Base-by-base conservation (phyloP, 371 early-diverging fungal species). In the Haplosporangium sp. region DNA sequence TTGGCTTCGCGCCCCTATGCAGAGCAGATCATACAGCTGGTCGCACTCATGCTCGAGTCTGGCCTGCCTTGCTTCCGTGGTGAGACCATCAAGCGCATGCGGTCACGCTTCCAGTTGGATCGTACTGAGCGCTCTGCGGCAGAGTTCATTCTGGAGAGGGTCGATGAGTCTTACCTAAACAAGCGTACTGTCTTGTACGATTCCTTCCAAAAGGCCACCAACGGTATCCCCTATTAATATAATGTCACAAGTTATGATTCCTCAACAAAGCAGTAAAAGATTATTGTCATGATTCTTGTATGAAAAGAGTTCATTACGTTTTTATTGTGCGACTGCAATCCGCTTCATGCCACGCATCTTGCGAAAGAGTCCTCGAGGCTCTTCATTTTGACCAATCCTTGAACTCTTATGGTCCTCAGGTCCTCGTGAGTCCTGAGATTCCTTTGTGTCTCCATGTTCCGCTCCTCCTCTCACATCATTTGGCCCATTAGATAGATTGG, bases 41-140 rank as follows among this genome's bases (percentile, higher is more conserved):
- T 99, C 6, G 81, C 90, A 2, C 84, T 98, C 45, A 99, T 99
- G 96, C 86, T 93, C 13, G 96, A 97, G 45, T 97, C 99, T 8
- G 98, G 98, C 0, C 85, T 99, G 61, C 99, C 99, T 1, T 99
- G 99, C 82, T 99, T 99, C 87, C 97, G 94, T 76, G 95, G 94
- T 57, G 89, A 86, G 62, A 97, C 99, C 0, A 86, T 99, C 69
- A 87, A 87, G 50, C 95, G 96, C 36, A 88, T 99, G 63, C 85
- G 95, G 8, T 85, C 88, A 6, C 84, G 99, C 36, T 99, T 99
- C 90, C 96, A 95, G 74, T 82, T 94, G 6, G 97, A 99, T 36
- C 90, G 91, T 59, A 87, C 90, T n/a, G 99, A 99, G 67, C 87
- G 94, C 20, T 89, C 89, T 9, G 99, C 99, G 0, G 99, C 98